These are phyloP conservation scores for Asparagopsis taxiformis DNA, from an alignment of 31 red algal genomes.

Conservation along the genomic window DNA sequence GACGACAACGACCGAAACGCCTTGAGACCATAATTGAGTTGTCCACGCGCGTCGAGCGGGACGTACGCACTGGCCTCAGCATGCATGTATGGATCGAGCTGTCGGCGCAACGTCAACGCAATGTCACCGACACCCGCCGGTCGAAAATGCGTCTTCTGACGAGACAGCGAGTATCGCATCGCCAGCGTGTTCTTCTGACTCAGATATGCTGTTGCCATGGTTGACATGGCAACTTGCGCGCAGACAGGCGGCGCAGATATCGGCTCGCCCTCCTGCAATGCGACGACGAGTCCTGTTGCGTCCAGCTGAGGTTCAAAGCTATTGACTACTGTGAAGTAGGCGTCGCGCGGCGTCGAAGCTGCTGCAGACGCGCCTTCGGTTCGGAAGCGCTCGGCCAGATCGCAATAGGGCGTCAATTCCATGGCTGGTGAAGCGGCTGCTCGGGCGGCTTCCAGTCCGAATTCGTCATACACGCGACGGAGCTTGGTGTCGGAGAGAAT, in stretches of 20 bases:
- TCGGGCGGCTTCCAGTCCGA: conserved; percentile 83
- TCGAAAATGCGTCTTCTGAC: conserved; percentile 8
- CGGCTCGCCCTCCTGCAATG: conserved; percentile 54
- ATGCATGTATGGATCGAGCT: conserved; percentile 59
- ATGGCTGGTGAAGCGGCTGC: conserved; percentile 49
- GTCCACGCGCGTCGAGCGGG: conserved; percentile 36
- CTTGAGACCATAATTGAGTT: conserved; percentile 31
- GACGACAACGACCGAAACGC: conserved; percentile 52
- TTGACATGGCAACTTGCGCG: conserved; percentile 54
- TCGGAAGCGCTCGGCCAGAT: conserved; percentile 70
- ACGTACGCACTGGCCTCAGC: conserved; percentile 60
- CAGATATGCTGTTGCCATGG: conserved; percentile 71
- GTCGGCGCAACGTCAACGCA: conserved; percentile 41
- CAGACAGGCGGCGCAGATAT: conserved; percentile 9
- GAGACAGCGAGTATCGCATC: conserved; percentile 23
- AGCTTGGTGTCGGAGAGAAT: conserved; percentile 88
- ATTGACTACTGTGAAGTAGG: conserved; percentile 83
- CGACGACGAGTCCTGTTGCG: conserved; percentile 80
- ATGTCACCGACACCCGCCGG: conserved; percentile 40
- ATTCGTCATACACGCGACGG: conserved; percentile 90
- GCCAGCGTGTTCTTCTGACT: conserved; percentile 49
- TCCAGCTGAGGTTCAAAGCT: conserved; percentile 72
- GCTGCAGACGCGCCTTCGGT: conserved; percentile 21
- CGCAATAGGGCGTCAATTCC: conserved; percentile 71
- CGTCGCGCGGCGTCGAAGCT: conserved; percentile 39